Evolutionary conservation across 345 rosid species (phyloP), one percentile per base, ranked within the genome.

Genomic region (Laguncularia racemosa): DNA sequence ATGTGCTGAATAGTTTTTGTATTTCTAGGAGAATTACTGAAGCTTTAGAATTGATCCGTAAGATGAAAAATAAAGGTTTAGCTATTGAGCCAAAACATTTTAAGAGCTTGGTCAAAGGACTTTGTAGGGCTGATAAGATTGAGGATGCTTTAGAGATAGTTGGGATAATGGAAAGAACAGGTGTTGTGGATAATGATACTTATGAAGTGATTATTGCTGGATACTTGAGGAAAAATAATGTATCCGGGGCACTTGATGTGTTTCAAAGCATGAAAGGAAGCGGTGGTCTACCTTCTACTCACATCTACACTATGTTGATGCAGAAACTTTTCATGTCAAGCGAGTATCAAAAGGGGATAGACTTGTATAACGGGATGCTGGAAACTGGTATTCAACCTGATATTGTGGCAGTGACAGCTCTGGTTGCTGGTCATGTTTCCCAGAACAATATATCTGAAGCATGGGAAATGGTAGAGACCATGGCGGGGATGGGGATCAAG

Each of bases 111-210:
- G 78, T 81, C 48, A 83, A 75, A 72, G 97, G 97, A 53, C 74
- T 90, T 48, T 78, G 90, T 69, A 73, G 62, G 66, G 85, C 83
- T 50, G 78, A 70, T 71, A 80, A 84, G 70, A 77, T 85, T 33
- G 59, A 60, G 12, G 97, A 91, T 74, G 97, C 96, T 71, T 40
- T 76, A 62, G 96, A 91, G 64, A 75, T 91, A 55, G 69, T 82
- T 10, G 78, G 80, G 52, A 78, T 87, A 56, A 85, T 87, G 96
- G 77, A 77, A 71, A 87, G 67, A 63, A 78, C 63, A 57, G 46
- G 71, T 48, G 38, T 80, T 48, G 81, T 77, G 60, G 81, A 70
- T 63, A 64, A 59, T 44, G 77, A 83, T 66, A 68, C 84, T 21
- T 67, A 78, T 51, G 85, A 79, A 62, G 69, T 76, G 52, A 57